Evolutionary conservation across 441 rosid genomes (phyloP), one percentile per base, ranked within the genome.

Genomic region (Melastoma candidum): DNA sequence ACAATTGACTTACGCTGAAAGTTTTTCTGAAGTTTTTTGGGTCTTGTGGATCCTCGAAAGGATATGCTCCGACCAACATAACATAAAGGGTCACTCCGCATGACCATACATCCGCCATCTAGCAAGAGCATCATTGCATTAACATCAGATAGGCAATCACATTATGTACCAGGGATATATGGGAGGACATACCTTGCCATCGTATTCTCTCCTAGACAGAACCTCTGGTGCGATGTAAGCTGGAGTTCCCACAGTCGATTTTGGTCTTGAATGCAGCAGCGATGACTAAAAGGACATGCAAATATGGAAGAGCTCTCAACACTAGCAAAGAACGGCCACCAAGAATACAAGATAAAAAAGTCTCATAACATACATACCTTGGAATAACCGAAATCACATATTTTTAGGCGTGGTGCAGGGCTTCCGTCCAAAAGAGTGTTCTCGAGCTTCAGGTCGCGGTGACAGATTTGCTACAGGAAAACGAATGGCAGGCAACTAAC

Each of bases 201-300:
- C 87, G 64, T 81, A 81, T 54, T 81, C 87, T 59, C 80, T 70
- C 5, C 84, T 62, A 39, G 74, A 70, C 54, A 78, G 80, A 60
- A 78, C 83, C 63, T 80, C 86, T 3, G 86, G 86, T 46, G 86
- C 83, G 66, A 80, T 77, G 61, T 80, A 80, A 4, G 83, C 87
- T 8, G 87, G 83, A 64, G 87, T 81, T 47, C 82, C 84, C 32
- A 81, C 82, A 0, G 82, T 78, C 12, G 82, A 81, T 61, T 78
- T 81, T 24, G 87, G 87, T 59, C 75, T 76, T 14, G 87, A 81
- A 71, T 81, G 84, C 47, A 81, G 71, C 64, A 78, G 63, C 46
- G 84, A 78, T 36, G 82, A 81, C 87, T 81, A 56, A 47, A 22
- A 8, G 68, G 47, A 25, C 53, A 11, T 39, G 12, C 26, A 11